Percentiles rank a stretch among this genome's conserved stretches.
phyloP scores from a whole-genome alignment of 352 stramenopile species.

The Phytophthora pini region DNA sequence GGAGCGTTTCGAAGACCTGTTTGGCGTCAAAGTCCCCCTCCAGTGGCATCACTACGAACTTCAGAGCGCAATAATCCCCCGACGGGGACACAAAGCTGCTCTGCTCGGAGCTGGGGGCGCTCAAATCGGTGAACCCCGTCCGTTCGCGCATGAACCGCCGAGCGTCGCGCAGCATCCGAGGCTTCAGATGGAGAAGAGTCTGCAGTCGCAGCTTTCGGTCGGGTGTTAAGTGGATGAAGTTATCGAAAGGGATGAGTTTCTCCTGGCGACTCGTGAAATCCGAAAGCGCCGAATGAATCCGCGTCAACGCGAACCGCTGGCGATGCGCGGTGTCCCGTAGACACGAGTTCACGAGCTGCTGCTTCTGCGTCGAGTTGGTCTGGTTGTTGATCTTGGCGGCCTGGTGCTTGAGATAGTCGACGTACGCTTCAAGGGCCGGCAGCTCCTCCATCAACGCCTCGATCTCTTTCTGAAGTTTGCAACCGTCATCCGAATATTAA shows the following conservation, averaged over 20 bases:
- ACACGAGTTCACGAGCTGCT: conserved; percentile 41
- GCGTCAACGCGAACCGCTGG: conserved; percentile 27
- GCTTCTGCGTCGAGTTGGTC: conserved; percentile 37
- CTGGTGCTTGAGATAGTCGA: conserved; percentile 45
- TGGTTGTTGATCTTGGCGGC: conserved; percentile 33
- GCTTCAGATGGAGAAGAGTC: conserved; percentile 16
- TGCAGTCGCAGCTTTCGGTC: conserved; percentile 21
- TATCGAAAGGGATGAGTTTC: conserved; percentile 39
- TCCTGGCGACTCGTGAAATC: conserved; percentile 36
- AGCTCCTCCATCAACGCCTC: conserved; percentile 31
- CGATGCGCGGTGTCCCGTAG: conserved; percentile 25
- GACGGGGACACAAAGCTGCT: conserved; percentile 32
- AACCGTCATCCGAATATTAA: conserved; percentile 13
- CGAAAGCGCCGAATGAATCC: conserved; percentile 32
- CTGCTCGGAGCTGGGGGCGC: conserved; percentile 24
- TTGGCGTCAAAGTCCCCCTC: conserved; percentile 22
- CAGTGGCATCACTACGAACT: conserved; percentile 39
- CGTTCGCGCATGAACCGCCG: conserved; percentile 37
- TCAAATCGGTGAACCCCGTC: conserved; percentile 28
- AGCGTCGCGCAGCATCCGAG: conserved; percentile 30
- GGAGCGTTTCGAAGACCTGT: conserved; percentile 35
- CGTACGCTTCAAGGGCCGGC: conserved; percentile 36
- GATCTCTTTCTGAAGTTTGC: conserved; percentile 39
- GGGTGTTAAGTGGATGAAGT: conserved; percentile 27
- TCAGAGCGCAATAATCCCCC: conserved; percentile 33